phyloP scores from a whole-genome alignment of 2,329 filamentous ascomycete species.

The Sarocladiaceae sp. region DNA sequence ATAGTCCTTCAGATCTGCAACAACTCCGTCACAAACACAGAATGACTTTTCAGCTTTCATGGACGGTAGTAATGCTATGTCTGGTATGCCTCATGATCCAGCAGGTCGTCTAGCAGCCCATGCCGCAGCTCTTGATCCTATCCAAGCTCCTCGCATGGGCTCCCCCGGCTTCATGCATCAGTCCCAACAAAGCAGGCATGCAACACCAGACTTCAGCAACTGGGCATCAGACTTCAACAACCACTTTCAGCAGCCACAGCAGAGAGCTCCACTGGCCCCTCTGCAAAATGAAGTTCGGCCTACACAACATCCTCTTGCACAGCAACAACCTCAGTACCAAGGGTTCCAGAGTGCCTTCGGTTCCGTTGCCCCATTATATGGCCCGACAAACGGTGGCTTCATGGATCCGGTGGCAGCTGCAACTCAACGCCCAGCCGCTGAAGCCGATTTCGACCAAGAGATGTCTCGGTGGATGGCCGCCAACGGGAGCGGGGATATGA shows the following conservation, averaged over 20 bases:
- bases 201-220: constrained; percentile 19
- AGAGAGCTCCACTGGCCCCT: neutral
- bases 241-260: constrained; percentile 19
- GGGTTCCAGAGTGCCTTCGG: constrained; percentile 25
- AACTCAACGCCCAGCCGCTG: constrained; percentile 17
- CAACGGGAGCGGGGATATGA: constrained; percentile 26
- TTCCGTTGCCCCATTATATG: constrained; percentile 20
- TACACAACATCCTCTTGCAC: constrained; percentile 12
- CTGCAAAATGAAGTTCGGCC: constrained; percentile 4
- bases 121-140: constrained; percentile 25
- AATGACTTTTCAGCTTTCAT: constrained; percentile 31
- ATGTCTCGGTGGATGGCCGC: constrained; percentile 35
- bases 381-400: constrained; percentile 19
- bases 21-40: constrained; percentile 20
- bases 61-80: constrained; percentile 20
- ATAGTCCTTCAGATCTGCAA: constrained; percentile 28
- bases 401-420: constrained; percentile 17
- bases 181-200: constrained; percentile 18
- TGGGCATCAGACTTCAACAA: constrained; percentile 33
- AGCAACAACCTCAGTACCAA: constrained; percentile 16
- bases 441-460: constrained; percentile 33
- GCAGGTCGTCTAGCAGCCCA: constrained; percentile 28
- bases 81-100: constrained; percentile 25
- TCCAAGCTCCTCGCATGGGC: constrained; percentile 17
- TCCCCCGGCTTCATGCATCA: constrained; percentile 14